Base-by-base conservation (phyloP, 352 stramenopile species). In the Paralagenidium karlingii region DNA sequence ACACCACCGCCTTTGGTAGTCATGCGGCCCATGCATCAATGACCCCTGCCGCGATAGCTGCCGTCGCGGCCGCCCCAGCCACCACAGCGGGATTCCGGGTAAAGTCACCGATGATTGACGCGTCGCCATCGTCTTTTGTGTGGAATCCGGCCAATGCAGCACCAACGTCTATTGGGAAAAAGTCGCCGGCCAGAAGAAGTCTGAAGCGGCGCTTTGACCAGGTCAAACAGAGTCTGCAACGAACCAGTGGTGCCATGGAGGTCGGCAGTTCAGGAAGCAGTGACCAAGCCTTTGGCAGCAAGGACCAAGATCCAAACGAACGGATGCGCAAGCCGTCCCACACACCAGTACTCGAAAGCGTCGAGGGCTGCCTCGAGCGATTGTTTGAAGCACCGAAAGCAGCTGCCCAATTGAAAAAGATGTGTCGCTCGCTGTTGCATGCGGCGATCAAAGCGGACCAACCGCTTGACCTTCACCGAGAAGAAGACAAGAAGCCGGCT, bases 371-470 rank as follows among this genome's bases (percentile, higher is more conserved):
- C 7, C 19, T 7, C 7, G 7, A 7, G 22, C 8, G 16, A 36
- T 20, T 22, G 30, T 36, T 7, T 7, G 30, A 36, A 36, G 30
- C 19, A 22, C 3, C 22, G 30, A 36, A 36, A 22, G 30, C 3
- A 36, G 30, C 30, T 36, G 7, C 49, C 0, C 38, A 51, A 2
- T 19, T 86, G 13, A 53, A 45, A 9, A 70, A 54, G 47, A 39
- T 86, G 21, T 74, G 64, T 38, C 68, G 60, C 15, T 80, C 73
- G 21, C 40, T 86, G 28, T 22, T 83, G 16, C 58, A 59, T 29
- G 63, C 64, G 21, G 73, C 64, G 1, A 53, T 55, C 43, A 44
- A 53, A 11, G 59, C 80, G 8, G 58, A 77, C 15, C n/a, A n/a
- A n/a, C n/a, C n/a, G n/a, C n/a, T n/a, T n/a, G n/a, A n/a, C n/a